Base-by-base conservation (phyloP, 2,329 filamentous ascomycete species). In the Calonectria crousiana region DNA sequence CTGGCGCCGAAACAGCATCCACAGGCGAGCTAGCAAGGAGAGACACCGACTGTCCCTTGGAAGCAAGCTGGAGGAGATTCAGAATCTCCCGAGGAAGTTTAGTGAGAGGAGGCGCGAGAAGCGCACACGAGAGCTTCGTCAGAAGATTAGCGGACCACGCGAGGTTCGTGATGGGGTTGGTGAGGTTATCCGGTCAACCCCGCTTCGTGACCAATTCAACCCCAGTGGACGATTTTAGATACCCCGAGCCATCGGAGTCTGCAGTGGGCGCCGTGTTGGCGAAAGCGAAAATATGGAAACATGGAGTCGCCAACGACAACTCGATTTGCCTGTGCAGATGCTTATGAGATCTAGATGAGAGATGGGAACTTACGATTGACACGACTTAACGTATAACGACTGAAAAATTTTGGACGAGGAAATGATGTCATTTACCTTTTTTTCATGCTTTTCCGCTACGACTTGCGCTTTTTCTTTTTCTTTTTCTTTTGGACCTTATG, bases 81-180 rank as follows among this genome's bases (percentile, higher is more conserved):
- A 89, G 56, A 90, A 88, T 32, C 82, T 93, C 4, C 87, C 89
- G 41, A 86, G 89, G 20, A 87, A 88, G 62, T 78, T 93, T 20
- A 92, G 89, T 79, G 92, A 93, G 78, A 87, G 87, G 76, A 86
- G 89, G 67, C 87, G 90, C 30, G 90, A 92, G 83, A 92, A 90
- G 83, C 85, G 92, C 67, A 89, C 88, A 28, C 87, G 89, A 73
- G 90, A 91, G 79, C 84, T 93, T 68, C 87, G 91, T 10, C 85
- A 88, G 76, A 92, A 88, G 82, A 93, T 93, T 56, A 92, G 90
- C 74, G 88, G 86, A 6, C 92, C 92, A 0, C 87, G 84, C 30
- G 89, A 91, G 78, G 90, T 92, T 26, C 85, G 90, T 32, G 90
- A 92, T 75, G 90, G 90, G 4, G 89, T 92, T 3, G 89, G 87